Evolutionary conservation across 345 rosid genomes (phyloP).

Genomic region (Boechera divaricarpa): DNA sequence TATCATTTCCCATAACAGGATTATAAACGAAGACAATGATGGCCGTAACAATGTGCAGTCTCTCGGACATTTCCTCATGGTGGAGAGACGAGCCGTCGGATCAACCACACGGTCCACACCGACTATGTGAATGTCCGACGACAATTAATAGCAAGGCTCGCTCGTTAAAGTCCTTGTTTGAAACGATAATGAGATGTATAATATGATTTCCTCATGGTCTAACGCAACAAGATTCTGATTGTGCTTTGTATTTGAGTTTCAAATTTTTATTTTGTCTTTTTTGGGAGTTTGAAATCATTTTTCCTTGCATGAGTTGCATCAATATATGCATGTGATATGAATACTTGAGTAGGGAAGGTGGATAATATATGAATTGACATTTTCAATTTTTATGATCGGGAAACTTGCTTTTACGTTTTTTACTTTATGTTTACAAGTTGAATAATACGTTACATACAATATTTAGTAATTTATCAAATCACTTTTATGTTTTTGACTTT

Average conservation of each 20-base stretch:
- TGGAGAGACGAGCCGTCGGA: constrained; percentile 60
- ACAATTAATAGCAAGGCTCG: neutral
- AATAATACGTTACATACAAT: no score
- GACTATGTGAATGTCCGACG: constrained; percentile 1
- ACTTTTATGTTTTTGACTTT: no score
- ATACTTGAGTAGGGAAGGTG: no score
- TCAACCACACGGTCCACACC: constrained; percentile 33
- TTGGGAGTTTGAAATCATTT: constrained; percentile 5
- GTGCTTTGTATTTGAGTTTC: constrained; percentile 3
- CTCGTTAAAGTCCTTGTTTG: neutral
- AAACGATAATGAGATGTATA: neutral
- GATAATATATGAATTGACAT: no score
- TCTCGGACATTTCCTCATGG: constrained; percentile 76
- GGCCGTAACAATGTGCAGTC: constrained; percentile 50
- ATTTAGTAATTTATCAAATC: no score
- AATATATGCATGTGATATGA: no score
- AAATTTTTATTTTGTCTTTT: neutral
- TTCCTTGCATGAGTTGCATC: neutral
- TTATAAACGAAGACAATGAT: constrained; percentile 5
- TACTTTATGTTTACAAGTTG: no score
- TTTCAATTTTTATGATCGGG: no score
- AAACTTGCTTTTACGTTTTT: no score
- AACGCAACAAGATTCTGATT: neutral
- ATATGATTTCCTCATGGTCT: neutral
- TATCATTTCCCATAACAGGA: constrained; percentile 41